Evolutionary conservation across 495 filamentous ascomycete species (phyloP), one percentile per base, ranked within the genome.

Genomic region (Hypoxylon lenormandii): DNA sequence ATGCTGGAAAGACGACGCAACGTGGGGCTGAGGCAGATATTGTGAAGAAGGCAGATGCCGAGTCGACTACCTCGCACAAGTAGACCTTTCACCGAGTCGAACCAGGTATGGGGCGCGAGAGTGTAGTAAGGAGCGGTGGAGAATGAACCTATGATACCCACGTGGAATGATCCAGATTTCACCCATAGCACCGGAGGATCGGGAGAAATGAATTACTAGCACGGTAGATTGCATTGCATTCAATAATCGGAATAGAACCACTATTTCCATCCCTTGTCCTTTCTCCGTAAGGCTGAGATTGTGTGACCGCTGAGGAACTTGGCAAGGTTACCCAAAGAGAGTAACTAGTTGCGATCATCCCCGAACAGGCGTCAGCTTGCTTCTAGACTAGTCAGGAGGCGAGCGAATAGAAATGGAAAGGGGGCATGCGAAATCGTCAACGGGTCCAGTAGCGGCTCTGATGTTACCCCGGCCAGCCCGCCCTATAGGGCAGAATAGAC

Each of bases 11-110:
- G 87, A 93, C 90, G 21, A 82, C 85, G 74, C 90, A 96, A 83
- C 84, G 94, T 11, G 90, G 94, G 54, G 94, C 89, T 10, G 94
- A 97, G 86, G 79, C 81, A 21, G 94, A 97, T 76, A 86, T 97
- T 58, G 77, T 87, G 70, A 93, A 92, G 86, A 84, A 90, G 80
- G 80, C 79, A 1, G 80, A 83, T 63, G 80, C 80, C 5, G 76
- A 77, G 55, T 47, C 74, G 21, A 22, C 58, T 28, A 54, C 64
- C n/a, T 38, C 64, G 36, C 40, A 36, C 49, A 50, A 69, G 46
- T 61, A 57, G 23, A 6, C 21, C 48, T 38, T n/a, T 21, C 4
- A 43, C 42, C 42, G 15, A 33, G 12, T 42, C 5, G n/a, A 33
- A 33, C 30, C 10, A 33, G n/a, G 15, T 11, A 26, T n/a, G 37